Base-by-base conservation (phyloP, 1,284 basidiomycete species). In the Fomitopsis schrenkii region DNA sequence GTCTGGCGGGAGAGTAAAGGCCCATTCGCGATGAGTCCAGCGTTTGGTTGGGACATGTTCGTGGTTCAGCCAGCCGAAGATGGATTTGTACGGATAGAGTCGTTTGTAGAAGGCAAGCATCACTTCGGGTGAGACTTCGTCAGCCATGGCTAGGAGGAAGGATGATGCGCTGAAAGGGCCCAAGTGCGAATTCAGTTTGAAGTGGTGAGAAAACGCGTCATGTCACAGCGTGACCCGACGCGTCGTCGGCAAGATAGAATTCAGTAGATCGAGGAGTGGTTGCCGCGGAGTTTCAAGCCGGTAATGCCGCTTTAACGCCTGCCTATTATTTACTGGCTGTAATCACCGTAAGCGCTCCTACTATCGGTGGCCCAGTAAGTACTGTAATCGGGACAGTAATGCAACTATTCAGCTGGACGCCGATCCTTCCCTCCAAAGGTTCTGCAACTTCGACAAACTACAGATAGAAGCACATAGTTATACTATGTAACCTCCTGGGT, bases 61-160 rank as follows among this genome's bases (percentile, higher is more conserved):
- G 67, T 98, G 96, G 73, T 98, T 98, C 30, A 99, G 82, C 97
- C 97, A 99, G 66, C 85, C 83, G 78, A 90, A 98, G 68, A 98
- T 84, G 4, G 94, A 90, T 74, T 94, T 93, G 83, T 95, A 99
- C 0, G 97, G 97, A 72, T 97, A 97, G 0, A 99, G 80, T 36
- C 95, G 86, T 42, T 88, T 84, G 77, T 99, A 99, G 77, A 95
- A 99, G 4, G 89, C 85, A 54, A 91, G 81, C 93, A 98, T 96
- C 19, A 75, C 53, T 61, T 76, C 75, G 3, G 72, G 71, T 0
- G 74, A 66, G 1, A 65, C 62, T 44, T 22, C 40, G 5, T 33
- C 22, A 40, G 53, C 9, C 53, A 55, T 40, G 35, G 48, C 17
- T 35, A 19, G 2, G 22, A 22, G 22, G 22, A 22, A 22, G 22